A percentile compares a stretch with the other conserved stretches of the same genome.
These are phyloP conservation scores for Cryphonectria radicalis DNA, from an alignment of 2,329 filamentous ascomycete genomes.

Conservation along the genomic window DNA sequence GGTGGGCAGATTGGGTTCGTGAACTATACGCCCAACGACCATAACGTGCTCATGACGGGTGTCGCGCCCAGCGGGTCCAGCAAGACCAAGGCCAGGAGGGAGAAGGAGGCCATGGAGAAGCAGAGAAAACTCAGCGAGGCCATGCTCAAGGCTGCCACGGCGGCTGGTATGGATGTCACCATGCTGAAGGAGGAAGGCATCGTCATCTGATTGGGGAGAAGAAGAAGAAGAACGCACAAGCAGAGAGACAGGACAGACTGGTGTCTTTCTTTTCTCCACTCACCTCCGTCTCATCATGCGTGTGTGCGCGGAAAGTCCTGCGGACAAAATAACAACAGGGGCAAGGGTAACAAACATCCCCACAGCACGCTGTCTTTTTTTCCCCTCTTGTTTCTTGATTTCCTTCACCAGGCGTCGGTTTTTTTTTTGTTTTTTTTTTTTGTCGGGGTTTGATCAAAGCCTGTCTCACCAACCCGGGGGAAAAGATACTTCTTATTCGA, in stretches of 20 bases:
- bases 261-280: background rate
- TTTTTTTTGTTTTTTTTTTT: too few species aligned
- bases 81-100: constrained; percentile 92
- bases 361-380: too few species aligned
- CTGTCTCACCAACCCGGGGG: too few species aligned
- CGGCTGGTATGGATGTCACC: constrained; percentile 70
- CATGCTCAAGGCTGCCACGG: constrained; percentile 69
- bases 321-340: too few species aligned
- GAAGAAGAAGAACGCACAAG: background rate
- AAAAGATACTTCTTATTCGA: too few species aligned
- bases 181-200: constrained; percentile 57
- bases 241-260: background rate
- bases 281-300: too few species aligned
- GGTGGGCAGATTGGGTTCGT: constrained; percentile 66
- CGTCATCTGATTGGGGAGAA: constrained; percentile 40
- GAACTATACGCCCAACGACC: constrained; percentile 86
- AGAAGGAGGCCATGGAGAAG: constrained; percentile 84
- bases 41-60: constrained; percentile 77
- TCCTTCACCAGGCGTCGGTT: too few species aligned
- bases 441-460: too few species aligned
- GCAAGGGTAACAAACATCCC: too few species aligned
- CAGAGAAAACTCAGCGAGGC: constrained; percentile 70
- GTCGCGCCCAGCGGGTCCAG: constrained; percentile 89
- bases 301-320: too few species aligned
- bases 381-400: too few species aligned